Base-by-base conservation (phyloP, 345 rosid genomes). In the Hibiscus mutabilis region DNA sequence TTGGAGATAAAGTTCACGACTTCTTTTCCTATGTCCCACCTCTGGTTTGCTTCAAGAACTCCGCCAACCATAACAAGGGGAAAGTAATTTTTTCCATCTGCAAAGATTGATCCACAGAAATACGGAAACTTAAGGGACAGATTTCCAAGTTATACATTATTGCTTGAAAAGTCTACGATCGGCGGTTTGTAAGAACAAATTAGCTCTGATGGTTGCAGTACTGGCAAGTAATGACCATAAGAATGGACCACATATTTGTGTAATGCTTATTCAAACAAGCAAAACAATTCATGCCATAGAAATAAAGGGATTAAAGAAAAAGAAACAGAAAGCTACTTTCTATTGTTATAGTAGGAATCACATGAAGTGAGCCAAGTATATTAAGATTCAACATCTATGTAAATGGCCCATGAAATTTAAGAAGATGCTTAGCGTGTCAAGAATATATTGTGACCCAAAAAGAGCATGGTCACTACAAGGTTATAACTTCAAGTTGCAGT, bases 31-130 rank as follows among this genome's bases (percentile, higher is more conserved):
- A 89, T 84, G 70, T 89, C 91, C 91, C 95, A 87, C 56, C 84
- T 85, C 77, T 68, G 81, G 58, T 86, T 87, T 18, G 85, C 91
- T 80, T 83, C 86, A 55, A 89, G 94, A 68, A 89, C 90, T 44
- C 94, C 94, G 13, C 94, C 94, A 72, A 89, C 94, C 94, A 89
- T 85, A 68, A 89, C 90, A 40, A 89, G 87, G 16, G 94, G 91
- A 55, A 89, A 89, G 22, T 79, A 72, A 65, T 62, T 79, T 25
- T 79, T 85, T 73, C 85, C 86, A 80, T 89, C 94, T 89, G 86
- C 81, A 79, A 75, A 4, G 25, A 27, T 72, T 16, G 31, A 62
- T 71, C 63, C 70, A 71, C 10, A 60, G 37, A 65, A 18, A 66
- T 21, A 56, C 2, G 35, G 59, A 27, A 66, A 24, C 15, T 56